A percentile compares a stretch with the other conserved stretches of the same genome.
These are phyloP conservation scores for Colletotrichum sojae DNA, from an alignment of 2,329 filamentous ascomycete species.

Conservation along the genomic window DNA sequence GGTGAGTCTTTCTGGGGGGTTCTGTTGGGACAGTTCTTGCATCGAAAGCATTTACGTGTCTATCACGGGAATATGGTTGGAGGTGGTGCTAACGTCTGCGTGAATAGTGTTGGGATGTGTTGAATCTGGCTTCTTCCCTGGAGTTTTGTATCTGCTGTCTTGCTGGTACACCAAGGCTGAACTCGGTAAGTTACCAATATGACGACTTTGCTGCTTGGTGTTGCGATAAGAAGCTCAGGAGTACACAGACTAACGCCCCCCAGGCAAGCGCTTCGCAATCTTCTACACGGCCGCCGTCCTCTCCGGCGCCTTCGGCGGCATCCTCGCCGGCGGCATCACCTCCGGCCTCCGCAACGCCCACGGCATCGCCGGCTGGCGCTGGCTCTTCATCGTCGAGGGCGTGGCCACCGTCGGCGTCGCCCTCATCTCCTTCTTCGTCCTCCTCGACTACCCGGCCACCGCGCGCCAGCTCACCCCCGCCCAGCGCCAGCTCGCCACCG, in stretches of 20 bases:
- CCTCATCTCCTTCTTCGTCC: slow-evolving; percentile 74
- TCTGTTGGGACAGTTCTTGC: too few relatives aligned
- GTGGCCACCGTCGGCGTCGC: slow-evolving; percentile 76
- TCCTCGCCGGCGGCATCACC: slow-evolving; percentile 63
- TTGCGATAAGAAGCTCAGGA: slow-evolving; percentile 36
- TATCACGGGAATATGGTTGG: too few relatives aligned
- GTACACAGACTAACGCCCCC: slow-evolving; percentile 49
- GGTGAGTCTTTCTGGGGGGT: too few relatives aligned
- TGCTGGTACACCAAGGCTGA: slow-evolving; percentile 65
- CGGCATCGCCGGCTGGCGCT: slow-evolving; percentile 66
- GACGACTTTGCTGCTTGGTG: too few relatives aligned
- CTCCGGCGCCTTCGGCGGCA: slow-evolving; percentile 65
- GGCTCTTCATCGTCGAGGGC: slow-evolving; percentile 72
- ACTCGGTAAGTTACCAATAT: slow-evolving; percentile 29
- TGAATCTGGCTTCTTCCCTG: slow-evolving; percentile 67
- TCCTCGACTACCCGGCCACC: slow-evolving; percentile 78
- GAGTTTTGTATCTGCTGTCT: slow-evolving; percentile 66
- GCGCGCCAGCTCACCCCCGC: slow-evolving; percentile 69
- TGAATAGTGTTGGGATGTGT: slow-evolving; percentile 60
- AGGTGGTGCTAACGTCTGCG: too few relatives aligned
- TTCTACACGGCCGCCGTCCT: slow-evolving; percentile 70
- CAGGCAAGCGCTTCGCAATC: slow-evolving; percentile 69
- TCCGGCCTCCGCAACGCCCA: slow-evolving; percentile 60
- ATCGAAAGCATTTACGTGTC: too few relatives aligned
- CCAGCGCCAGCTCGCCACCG: slow-evolving; percentile 72